Evolutionary conservation across 1,284 basidiomycete species (phyloP), one percentile per base, ranked within the genome.

Genomic region (Ceratobasidium sp.): DNA sequence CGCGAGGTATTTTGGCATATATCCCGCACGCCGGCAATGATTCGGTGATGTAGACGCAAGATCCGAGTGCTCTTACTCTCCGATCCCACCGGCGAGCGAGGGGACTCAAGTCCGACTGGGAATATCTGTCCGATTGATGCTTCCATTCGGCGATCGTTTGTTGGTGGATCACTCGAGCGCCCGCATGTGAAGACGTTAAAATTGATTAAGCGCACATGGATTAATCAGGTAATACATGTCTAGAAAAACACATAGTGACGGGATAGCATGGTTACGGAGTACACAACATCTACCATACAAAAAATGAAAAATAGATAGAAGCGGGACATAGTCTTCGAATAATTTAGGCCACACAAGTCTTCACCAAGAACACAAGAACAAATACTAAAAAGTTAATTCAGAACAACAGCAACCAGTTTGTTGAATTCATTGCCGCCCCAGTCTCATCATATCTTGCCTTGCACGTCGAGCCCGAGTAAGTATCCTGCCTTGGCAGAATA

Each of bases 371-470:
- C n/a, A n/a, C 33, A 11, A 36, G 47, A 50, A 25, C 9, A 50
- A 50, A 21, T 23, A 50, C 47, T 7, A 50, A 27, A 50, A 50
- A 46, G 42, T 50, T 14, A 50, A 50, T 50, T 36, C 33, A 36
- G 11, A 36, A 36, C 33, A 36, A 50, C 11, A 50, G 2, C n/a
- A 50, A 27, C 47, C 47, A 21, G 21, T 27, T 54, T 25, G 53
- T n/a, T 64, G 60, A 21, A 21, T 27, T 54, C 27, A 64, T n/a
- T 64, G 60, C 27, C 60, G 60, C 50, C 49, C 60, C 30, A 49
- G 50, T 50, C 60, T 36, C 60, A 64, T 64, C 60, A 64, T 42
- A 64, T 64, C 60, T 30, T 64, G 60, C 42, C 60, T 64, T 64
- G 50, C 60, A 13, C 60, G 60, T 4, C 60, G 60, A 16, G 60